A percentile compares a stretch with the other conserved stretches of the same genome.
phyloP scores from a whole-genome alignment of 768 basidiomycete genomes.

The Auricularia cornea region DNA sequence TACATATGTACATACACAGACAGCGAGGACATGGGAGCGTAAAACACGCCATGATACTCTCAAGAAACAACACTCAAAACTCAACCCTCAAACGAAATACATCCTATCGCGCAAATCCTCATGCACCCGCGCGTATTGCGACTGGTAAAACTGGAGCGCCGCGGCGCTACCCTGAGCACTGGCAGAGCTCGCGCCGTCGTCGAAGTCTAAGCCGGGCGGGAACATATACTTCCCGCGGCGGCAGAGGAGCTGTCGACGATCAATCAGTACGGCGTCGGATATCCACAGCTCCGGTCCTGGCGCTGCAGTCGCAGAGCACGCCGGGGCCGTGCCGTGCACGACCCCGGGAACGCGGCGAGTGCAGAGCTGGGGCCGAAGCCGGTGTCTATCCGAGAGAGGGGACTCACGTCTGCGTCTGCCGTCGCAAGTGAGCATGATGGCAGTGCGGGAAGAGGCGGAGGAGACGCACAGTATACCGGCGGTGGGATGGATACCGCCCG shows the following conservation, averaged over 20 bases:
- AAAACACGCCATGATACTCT: no score
- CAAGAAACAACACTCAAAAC: no score
- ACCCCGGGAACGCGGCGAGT: neutral
- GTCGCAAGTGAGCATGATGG: neutral
- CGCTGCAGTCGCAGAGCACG: neutral
- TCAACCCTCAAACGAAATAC: neutral
- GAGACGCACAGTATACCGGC: slow-evolving; percentile 46
- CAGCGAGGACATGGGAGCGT: no score
- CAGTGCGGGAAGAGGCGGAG: no score
- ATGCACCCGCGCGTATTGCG: neutral
- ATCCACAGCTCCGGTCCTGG: neutral
- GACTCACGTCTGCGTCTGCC: neutral
- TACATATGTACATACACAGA: no score
- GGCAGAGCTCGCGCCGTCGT: neutral
- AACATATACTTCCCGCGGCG: neutral
- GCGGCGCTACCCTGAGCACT: neutral
- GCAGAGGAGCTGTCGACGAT: neutral
- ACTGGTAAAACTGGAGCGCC: neutral
- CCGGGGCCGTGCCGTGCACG: neutral
- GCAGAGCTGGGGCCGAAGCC: neutral
- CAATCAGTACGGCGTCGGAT: neutral
- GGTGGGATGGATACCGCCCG: slow-evolving; percentile 52
- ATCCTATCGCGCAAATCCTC: neutral
- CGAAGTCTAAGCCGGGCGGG: neutral
- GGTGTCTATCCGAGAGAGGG: neutral